Conservation (phyloP, 1,284 basidiomycete species). For the Polyporus tsugae region DNA sequence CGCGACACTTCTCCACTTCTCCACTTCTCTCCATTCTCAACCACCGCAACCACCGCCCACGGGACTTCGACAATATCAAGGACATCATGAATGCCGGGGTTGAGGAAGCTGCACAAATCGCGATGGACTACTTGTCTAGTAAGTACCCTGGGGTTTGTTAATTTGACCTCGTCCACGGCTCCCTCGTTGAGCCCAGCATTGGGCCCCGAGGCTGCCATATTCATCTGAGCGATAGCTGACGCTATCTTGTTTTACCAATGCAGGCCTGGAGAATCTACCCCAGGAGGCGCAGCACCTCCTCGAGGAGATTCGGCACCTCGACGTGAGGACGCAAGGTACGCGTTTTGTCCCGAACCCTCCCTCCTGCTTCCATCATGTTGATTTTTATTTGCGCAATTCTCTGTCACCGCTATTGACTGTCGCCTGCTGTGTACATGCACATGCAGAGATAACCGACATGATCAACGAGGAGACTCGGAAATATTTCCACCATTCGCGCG, state of each 20-base stretch:
- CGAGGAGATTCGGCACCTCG: conserved; percentile 73
- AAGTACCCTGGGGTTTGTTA: not conserved
- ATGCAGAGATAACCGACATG: conserved; percentile 60
- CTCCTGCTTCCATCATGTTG: not conserved
- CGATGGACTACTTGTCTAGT: conserved; percentile 77
- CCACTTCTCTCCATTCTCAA: not conserved
- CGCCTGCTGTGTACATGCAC: too few species aligned
- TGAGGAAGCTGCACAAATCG: conserved; percentile 75
- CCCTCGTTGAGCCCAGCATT: not conserved
- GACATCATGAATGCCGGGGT: conserved; percentile 46
- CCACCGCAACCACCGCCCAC: not conserved
- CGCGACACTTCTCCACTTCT: not conserved
- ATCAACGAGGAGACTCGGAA: conserved; percentile 59
- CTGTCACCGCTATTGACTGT: too few species aligned
- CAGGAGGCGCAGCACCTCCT: conserved; percentile 76
- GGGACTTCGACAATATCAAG: not conserved
- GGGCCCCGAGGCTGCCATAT: not conserved
- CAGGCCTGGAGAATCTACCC: conserved; percentile 80
- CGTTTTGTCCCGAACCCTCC: conserved; percentile 3
- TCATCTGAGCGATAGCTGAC: not conserved
- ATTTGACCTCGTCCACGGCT: not conserved
- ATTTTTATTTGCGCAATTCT: not conserved
- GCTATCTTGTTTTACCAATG: not conserved
- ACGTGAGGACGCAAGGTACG: conserved; percentile 58
- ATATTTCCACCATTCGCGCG: conserved; percentile 58